Conservation (phyloP, 345 rosid species). For the Psidium guajava region DNA sequence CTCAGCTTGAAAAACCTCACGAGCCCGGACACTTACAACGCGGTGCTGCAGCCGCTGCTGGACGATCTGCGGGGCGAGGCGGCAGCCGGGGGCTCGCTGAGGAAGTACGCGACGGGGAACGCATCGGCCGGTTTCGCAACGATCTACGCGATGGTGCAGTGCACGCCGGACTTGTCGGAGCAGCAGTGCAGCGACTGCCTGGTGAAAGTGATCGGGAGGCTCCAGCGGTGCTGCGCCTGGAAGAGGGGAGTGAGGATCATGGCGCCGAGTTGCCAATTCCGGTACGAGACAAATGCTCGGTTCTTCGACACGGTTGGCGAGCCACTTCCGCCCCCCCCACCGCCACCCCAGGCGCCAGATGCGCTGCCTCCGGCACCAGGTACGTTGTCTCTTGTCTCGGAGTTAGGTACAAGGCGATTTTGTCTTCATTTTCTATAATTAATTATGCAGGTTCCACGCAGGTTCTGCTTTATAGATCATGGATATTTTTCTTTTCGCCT, state of each 20-base stretch:
- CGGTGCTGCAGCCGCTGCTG: not conserved
- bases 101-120: conserved; percentile 35
- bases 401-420: too few species aligned
- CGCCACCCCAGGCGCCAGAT: not conserved
- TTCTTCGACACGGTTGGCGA: not conserved
- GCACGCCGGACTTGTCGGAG: conserved; percentile 31
- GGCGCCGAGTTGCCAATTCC: not conserved
- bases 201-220: not conserved
- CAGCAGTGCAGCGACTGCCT: not conserved
- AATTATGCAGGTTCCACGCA: too few species aligned
- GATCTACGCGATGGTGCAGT: conserved; percentile 28
- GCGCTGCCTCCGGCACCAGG: not conserved
- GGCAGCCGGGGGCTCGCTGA: not conserved
- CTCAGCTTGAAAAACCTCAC: not conserved
- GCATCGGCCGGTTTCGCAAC: not conserved
- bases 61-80: not conserved
- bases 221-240: not conserved
- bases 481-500: too few species aligned
- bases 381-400: too few species aligned
- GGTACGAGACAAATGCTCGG: not conserved
- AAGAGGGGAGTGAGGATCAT: not conserved
- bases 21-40: not conserved
- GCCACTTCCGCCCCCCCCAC: not conserved
- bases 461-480: too few species aligned
- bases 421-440: too few species aligned